These are phyloP conservation scores for Alternaria arborescens DNA, from an alignment of 2,329 filamentous ascomycete genomes.

Conservation along the genomic window DNA sequence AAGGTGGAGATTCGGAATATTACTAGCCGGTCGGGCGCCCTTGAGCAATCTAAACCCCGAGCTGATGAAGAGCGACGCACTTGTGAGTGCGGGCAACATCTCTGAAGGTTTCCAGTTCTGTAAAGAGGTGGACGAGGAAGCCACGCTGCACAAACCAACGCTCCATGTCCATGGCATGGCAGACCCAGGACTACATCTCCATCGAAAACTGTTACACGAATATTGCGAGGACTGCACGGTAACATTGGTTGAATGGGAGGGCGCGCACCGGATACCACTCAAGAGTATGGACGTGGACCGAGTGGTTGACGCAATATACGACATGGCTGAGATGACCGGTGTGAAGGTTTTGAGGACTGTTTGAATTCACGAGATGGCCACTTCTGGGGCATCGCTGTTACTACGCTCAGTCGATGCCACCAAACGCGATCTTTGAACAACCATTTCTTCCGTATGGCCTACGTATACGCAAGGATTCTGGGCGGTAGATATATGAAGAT, in stretches of 20 bases:
- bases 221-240: slow-evolving; percentile 67
- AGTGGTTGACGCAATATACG: slow-evolving; percentile 63
- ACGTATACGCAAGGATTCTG: neutral
- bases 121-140: slow-evolving; percentile 51
- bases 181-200: slow-evolving; percentile 67
- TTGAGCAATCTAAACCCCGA: slow-evolving; percentile 62
- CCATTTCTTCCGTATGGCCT: neutral
- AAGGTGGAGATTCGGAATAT: slow-evolving; percentile 67
- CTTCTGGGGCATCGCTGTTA: neutral
- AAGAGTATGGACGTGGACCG: slow-evolving; percentile 70
- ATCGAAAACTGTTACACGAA: slow-evolving; percentile 63
- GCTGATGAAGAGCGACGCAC: slow-evolving; percentile 45
- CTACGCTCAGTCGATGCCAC: neutral
- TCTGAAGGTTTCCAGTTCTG: slow-evolving; percentile 53
- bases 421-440: neutral
- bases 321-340: slow-evolving; percentile 61
- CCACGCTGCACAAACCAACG: slow-evolving; percentile 66
- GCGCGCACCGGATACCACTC: slow-evolving; percentile 74
- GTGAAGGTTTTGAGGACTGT: slow-evolving; percentile 47
- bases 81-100: slow-evolving; percentile 54
- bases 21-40: slow-evolving; percentile 69
- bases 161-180: slow-evolving; percentile 73
- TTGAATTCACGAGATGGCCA: slow-evolving; percentile 10
- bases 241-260: slow-evolving; percentile 75
- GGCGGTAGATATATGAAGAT: neutral